Evolutionary conservation across 2,329 filamentous ascomycete genomes (phyloP).

Genomic region (Clonostachys solani): DNA sequence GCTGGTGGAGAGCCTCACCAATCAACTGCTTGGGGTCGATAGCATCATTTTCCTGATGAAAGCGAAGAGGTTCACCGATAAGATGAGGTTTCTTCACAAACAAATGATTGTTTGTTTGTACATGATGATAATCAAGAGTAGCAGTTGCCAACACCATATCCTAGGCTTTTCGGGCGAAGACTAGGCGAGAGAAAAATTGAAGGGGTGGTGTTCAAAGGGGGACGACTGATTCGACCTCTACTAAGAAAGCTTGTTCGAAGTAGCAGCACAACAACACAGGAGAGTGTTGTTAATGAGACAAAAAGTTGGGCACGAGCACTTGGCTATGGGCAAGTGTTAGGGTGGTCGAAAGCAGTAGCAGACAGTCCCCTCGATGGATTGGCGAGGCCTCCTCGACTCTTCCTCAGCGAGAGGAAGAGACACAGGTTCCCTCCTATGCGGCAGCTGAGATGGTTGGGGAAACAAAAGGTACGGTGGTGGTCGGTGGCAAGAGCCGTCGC

Average conservation of each 20-base stretch:
- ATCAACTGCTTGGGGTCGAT: constrained; percentile 73
- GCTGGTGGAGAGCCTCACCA: constrained; percentile 79
- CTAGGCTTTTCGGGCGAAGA: constrained; percentile 24
- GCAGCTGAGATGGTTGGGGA: constrained; percentile 78
- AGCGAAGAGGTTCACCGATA: constrained; percentile 28
- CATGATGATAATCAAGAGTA: constrained; percentile 49
- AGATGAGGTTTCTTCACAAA: constrained; percentile 38
- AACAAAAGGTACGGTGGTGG: constrained; percentile 46
- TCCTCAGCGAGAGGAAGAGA: constrained; percentile 99
- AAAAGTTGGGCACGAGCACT: constrained; percentile 4
- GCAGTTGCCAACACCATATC: constrained; percentile 65
- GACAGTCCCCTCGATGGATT: constrained; percentile 84
- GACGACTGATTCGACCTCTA: too few relatives aligned
- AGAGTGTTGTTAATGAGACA: constrained; percentile 3
- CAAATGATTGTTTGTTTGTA: constrained; percentile 41
- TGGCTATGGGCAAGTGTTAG: constrained; percentile 54
- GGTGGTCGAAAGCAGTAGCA: constrained; percentile 94
- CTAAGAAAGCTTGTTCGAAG: constrained; percentile 5
- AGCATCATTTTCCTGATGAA: constrained; percentile 29
- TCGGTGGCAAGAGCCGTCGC: constrained; percentile 34
- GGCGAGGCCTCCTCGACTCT: constrained; percentile 99
- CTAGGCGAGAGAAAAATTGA: constrained; percentile 1
- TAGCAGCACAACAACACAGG: neutral
- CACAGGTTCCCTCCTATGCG: constrained; percentile 98
- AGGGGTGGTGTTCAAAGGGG: constrained; percentile 8